Evolutionary conservation across 225 moss, liverwort and hornwort genomes (phyloP), one percentile per base, ranked within the genome.

Genomic region (Ulota crispa): DNA sequence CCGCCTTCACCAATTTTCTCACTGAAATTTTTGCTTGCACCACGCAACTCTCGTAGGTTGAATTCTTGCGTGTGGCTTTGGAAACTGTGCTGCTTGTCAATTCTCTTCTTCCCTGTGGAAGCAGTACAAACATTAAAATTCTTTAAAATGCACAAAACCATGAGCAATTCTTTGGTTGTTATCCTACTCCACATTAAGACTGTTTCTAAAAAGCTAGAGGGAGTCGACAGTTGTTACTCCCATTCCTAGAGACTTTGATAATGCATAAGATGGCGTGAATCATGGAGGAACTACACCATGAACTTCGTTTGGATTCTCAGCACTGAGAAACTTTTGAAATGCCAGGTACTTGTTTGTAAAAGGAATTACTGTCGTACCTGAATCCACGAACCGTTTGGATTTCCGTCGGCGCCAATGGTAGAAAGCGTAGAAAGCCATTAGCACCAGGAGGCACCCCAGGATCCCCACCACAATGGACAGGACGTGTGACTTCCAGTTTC

Each of bases 1-100:
- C 91, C 89, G 19, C 91, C 91, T 84, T 92, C 89, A 32, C 91
- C 91, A 21, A 88, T 86, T 53, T 90, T 88, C 64, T 79, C 76
- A 45, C 73, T 87, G 64, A 86, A 90, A 63, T 90, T 85, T 57
- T 85, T 87, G 76, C 85, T 90, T 68, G 89, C 89, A 9, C 27
- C 24, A 5, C 83, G 78, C 41, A 90, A 24, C 30, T 85, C 87
- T 79, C 87, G 85, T 31, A 81, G 15, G 27, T 62, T 87, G 68
- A 89, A 87, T 14, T 75, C 71, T 68, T 87, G 87, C 9, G 83
- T 89, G 57, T 54, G 85, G 67, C 26, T 64, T 64, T 85, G 89
- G 24, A 87, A 89, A 47, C 87, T 87, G 70, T 83, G 85, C 75
- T 83, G 87, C 78, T 89, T 87, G 47, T 89, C 84, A 7, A 89